Percentiles rank a stretch among this genome's conserved stretches.
phyloP scores from a whole-genome alignment of 1,139 yeast genomes.

The Magnusiomyces ingens region DNA sequence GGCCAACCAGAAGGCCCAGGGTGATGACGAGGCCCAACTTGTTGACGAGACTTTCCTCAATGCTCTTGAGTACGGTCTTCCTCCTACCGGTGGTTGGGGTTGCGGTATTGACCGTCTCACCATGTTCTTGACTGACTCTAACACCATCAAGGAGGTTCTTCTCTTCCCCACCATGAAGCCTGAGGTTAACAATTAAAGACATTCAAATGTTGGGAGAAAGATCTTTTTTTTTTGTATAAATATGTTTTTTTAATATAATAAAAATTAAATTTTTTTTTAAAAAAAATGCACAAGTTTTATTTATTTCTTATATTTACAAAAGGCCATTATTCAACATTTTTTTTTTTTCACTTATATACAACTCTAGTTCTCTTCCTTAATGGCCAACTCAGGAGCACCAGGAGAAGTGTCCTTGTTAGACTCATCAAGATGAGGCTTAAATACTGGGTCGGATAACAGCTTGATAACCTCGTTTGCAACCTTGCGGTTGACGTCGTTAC shows the following conservation, averaged over 20 bases:
- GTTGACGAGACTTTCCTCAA: constrained; percentile 96
- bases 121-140: constrained; percentile 95
- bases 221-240: not conserved
- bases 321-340: not conserved
- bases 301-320: constrained; percentile 3
- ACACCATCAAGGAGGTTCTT: constrained; percentile 95
- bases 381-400: constrained; percentile 17
- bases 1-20: constrained; percentile 97
- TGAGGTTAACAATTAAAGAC: constrained; percentile 39
- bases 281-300: not conserved
- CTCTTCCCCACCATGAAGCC: constrained; percentile 99
- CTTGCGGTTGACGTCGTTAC: constrained; percentile 43
- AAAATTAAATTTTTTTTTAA: not conserved
- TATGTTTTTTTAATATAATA: not conserved
- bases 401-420: constrained; percentile 16
- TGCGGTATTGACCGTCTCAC: constrained; percentile 98
- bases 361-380: constrained; percentile 17
- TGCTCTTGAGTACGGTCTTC: constrained; percentile 96
- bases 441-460: constrained; percentile 58
- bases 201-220: not conserved
- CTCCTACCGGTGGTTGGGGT: constrained; percentile 99
- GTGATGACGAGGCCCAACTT: constrained; percentile 98
- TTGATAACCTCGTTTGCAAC: constrained; percentile 69
- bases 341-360: not conserved
- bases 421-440: constrained; percentile 33